Percentiles rank a stretch among this genome's conserved stretches.
Evolutionary conservation across 2,329 filamentous ascomycete species (phyloP).

Genomic region (Coniosporium tulheliwenetii): DNA sequence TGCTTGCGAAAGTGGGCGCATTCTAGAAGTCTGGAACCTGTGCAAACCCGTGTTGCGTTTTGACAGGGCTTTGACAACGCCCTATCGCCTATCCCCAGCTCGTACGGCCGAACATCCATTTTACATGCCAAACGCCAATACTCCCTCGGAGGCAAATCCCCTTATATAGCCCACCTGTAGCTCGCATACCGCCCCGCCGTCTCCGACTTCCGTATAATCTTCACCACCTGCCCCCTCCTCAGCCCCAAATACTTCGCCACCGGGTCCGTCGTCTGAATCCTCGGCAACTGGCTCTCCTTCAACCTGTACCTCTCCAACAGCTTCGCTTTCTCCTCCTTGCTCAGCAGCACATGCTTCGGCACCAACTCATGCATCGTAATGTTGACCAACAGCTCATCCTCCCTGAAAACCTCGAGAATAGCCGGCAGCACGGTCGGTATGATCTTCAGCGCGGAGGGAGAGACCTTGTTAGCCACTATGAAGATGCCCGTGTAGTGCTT

Average conservation of each 20-base stretch:
- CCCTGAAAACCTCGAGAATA: constrained; percentile 86
- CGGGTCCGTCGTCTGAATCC: constrained; percentile 82
- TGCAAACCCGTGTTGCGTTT: too few relatives aligned
- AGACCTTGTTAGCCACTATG: constrained; percentile 69
- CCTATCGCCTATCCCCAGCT: too few relatives aligned
- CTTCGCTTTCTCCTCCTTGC: constrained; percentile 73
- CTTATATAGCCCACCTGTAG: constrained; percentile 54
- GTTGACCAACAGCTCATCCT: constrained; percentile 92
- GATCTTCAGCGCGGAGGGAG: constrained; percentile 74
- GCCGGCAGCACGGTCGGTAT: constrained; percentile 63
- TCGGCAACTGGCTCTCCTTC: constrained; percentile 92
- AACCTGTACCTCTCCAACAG: constrained; percentile 80
- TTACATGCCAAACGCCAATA: too few relatives aligned
- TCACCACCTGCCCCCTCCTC: constrained; percentile 85
- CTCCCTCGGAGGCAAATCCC: too few relatives aligned
- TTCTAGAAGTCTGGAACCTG: too few relatives aligned
- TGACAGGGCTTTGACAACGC: too few relatives aligned
- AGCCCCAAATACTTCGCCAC: constrained; percentile 85
- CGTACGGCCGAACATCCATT: too few relatives aligned
- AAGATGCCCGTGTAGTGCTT: constrained; percentile 85
- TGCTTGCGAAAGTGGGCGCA: too few relatives aligned
- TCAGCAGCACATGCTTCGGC: constrained; percentile 81
- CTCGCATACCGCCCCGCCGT: constrained; percentile 93
- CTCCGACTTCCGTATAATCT: constrained; percentile 92
- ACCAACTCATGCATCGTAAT: constrained; percentile 97